phyloP scores from a whole-genome alignment of 2,329 filamentous ascomycete species.

The Microcyclospora pomicola region DNA sequence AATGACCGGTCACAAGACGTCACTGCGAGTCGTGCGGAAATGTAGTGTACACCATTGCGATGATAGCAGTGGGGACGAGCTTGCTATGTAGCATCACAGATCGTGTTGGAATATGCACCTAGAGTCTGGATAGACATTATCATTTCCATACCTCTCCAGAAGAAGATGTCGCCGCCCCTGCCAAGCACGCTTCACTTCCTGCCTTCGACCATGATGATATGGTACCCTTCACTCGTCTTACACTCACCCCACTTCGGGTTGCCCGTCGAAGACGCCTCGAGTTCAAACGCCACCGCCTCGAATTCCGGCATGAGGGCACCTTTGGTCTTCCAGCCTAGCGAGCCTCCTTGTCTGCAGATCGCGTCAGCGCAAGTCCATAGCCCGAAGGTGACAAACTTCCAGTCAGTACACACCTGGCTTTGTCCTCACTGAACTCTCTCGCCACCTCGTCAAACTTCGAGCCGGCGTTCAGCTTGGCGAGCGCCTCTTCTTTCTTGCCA shows the following conservation, averaged over 20 bases:
- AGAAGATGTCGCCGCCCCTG: no score
- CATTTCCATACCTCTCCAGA: no score
- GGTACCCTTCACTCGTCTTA: constrained; percentile 65
- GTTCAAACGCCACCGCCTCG: constrained; percentile 55
- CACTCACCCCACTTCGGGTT: constrained; percentile 54
- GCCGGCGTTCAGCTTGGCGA: constrained; percentile 52
- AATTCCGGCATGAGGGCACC: constrained; percentile 55
- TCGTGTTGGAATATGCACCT: no score
- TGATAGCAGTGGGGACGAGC: no score
- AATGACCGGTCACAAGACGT: no score
- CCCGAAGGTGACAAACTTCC: no score
- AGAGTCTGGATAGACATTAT: no score
- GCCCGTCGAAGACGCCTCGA: constrained; percentile 51
- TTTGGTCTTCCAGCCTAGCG: constrained; percentile 59
- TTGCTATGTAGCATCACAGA: no score
- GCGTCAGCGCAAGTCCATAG: neutral
- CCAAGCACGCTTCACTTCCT: constrained; percentile 32
- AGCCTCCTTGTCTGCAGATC: constrained; percentile 40
- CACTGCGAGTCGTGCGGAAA: no score
- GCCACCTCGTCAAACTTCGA: constrained; percentile 65
- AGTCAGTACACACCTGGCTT: constrained; percentile 39
- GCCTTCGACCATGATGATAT: constrained; percentile 66
- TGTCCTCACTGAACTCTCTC: constrained; percentile 60
- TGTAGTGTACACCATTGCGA: no score
- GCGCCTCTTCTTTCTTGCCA: constrained; percentile 61